These are phyloP conservation scores for Chaetomium olivaceum DNA, from an alignment of 2,329 filamentous ascomycete genomes.

Conservation along the genomic window DNA sequence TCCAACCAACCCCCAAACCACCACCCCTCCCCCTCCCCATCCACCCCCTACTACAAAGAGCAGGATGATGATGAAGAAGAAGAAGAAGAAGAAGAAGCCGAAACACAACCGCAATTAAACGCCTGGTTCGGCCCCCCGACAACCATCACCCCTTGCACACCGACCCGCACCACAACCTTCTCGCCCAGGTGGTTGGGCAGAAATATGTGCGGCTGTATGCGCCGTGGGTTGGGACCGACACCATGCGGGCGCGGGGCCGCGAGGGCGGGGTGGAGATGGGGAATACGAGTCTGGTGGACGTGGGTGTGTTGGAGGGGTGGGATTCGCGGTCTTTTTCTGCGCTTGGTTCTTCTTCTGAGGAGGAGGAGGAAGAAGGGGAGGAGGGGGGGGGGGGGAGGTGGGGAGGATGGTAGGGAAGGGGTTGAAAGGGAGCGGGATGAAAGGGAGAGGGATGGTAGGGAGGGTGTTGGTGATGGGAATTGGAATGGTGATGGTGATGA, in stretches of 20 bases:
- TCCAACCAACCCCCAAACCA: background rate
- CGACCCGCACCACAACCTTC: conserved; percentile 89
- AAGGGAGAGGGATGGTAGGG: too few species aligned
- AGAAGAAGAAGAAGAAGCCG: too few species aligned
- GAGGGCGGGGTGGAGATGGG: conserved; percentile 67
- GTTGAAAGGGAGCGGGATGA: too few species aligned
- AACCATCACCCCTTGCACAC: conserved; percentile 94
- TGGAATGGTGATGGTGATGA: too few species aligned
- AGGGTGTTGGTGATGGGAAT: too few species aligned
- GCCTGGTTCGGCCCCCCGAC: conserved; percentile 89
- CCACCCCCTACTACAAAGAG: too few species aligned
- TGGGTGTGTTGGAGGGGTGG: conserved; percentile 68
- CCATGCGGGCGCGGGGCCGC: conserved; percentile 60
- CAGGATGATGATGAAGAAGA: too few species aligned
- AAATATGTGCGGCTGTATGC: conserved; percentile 93
- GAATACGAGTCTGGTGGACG: conserved; percentile 67
- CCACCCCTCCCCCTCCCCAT: background rate
- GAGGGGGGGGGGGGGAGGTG: conserved; percentile 8
- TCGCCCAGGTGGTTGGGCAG: conserved; percentile 82
- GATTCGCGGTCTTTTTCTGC: conserved; percentile 30
- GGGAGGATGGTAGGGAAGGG: too few species aligned
- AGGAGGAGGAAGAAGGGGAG: conserved; percentile 23
- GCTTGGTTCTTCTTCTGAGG: too few species aligned
- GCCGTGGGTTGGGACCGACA: conserved; percentile 54
- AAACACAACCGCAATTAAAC: conserved; percentile 65